Percentiles rank a stretch among this genome's conserved stretches.
Evolutionary conservation across 2,329 filamentous ascomycete genomes (phyloP).

Genomic region (Tricladium varicosporioides): DNA sequence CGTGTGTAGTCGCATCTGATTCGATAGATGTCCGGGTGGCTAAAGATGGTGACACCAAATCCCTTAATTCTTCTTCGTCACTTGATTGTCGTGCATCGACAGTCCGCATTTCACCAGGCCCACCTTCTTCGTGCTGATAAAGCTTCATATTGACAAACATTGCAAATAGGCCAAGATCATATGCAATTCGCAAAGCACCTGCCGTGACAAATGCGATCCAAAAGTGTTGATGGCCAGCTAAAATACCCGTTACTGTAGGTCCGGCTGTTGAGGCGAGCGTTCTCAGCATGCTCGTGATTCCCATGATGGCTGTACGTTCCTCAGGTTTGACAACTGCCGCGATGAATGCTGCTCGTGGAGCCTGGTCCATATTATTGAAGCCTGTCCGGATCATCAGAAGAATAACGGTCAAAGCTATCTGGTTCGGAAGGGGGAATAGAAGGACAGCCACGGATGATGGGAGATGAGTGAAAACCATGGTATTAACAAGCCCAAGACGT

Average conservation of each 20-base stretch:
- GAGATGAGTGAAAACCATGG: conserved; percentile 73
- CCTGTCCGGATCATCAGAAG: conserved; percentile 61
- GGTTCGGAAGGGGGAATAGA: conserved; percentile 41
- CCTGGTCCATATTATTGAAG: conserved; percentile 67
- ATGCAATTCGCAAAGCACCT: conserved; percentile 57
- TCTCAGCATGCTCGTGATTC: conserved; percentile 65
- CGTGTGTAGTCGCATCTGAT: too few relatives aligned
- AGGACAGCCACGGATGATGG: conserved; percentile 59
- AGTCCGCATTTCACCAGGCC: not conserved
- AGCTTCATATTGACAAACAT: conserved; percentile 41
- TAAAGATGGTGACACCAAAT: too few relatives aligned
- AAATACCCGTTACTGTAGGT: conserved; percentile 58
- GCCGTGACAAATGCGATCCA: conserved; percentile 62
- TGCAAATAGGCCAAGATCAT: conserved; percentile 55
- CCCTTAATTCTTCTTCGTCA: not conserved
- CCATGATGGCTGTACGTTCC: conserved; percentile 71
- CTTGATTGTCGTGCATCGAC: not conserved
- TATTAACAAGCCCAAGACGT: conserved; percentile 59
- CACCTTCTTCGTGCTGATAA: conserved; percentile 21
- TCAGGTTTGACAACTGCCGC: conserved; percentile 60
- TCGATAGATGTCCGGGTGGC: too few relatives aligned
- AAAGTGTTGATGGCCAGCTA: conserved; percentile 55
- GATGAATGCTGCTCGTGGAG: conserved; percentile 67
- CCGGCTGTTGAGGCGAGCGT: conserved; percentile 61
- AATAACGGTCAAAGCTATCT: conserved; percentile 57